Conservation (phyloP, 208 protist genomes). For the Trichomonas vaginalis region DNA sequence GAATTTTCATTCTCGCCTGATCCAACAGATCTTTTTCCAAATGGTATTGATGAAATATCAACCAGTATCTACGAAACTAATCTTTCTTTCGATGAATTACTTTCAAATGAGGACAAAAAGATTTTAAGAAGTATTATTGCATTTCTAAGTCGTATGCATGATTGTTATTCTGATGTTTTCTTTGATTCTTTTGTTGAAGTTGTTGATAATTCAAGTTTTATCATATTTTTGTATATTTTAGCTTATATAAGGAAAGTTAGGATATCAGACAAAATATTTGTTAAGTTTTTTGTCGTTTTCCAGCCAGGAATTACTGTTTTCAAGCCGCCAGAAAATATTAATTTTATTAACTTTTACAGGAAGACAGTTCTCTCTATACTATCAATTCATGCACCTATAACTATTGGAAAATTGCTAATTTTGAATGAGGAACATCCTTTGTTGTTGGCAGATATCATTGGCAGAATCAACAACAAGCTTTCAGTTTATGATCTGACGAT, state of each 20-base stretch:
- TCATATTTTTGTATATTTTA: neutral
- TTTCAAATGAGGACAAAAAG: neutral
- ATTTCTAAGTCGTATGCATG: neutral
- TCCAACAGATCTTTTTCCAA: neutral
- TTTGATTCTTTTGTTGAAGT: neutral
- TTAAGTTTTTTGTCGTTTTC: neutral
- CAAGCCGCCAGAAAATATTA: neutral
- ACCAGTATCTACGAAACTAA: neutral
- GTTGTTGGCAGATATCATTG: neutral
- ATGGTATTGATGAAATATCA: neutral
- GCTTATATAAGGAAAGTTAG: neutral
- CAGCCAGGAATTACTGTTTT: neutral
- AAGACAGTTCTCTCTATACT: neutral
- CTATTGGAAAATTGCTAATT: neutral
- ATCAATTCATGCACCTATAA: neutral
- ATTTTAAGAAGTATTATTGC: neutral
- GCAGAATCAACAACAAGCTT: neutral
- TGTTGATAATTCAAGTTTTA: neutral
- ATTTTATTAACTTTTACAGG: neutral
- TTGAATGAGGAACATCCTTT: neutral
- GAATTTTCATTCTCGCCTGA: neutral
- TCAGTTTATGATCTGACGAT: neutral
- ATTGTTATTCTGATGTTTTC: neutral
- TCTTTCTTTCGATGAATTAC: neutral
- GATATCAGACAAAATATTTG: neutral